Evolutionary conservation across 371 early-diverging fungal species (phyloP), one percentile per base, ranked within the genome.

Genomic region (Dichotomocladium elegans): DNA sequence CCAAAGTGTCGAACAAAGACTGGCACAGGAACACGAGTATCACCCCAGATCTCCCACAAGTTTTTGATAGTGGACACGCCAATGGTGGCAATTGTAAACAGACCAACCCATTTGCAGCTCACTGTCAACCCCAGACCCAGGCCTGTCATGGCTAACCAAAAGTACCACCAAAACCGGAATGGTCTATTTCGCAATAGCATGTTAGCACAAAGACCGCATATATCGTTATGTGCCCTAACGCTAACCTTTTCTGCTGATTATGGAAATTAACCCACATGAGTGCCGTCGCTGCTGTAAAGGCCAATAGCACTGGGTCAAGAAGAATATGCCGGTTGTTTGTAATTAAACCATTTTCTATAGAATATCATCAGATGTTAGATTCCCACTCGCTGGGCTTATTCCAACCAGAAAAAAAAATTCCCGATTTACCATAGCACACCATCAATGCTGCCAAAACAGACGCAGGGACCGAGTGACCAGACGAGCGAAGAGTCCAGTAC

Each of bases 81-180:
- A 47, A 98, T 73, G 2, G 88, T 71, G 3, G 88, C 91, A 53
- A 96, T 81, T 1, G 87, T 87, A 48, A 98, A 93, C 24, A 97
- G 69, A 2, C 96, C 99, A 27, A 95, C 95, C 92, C 94, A 92
- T 67, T 98, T 98, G 61, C 88, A 81, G 68, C 85, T 82, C 4
- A 72, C 64, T 4, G 87, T 69, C 35, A 86, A 70, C 2, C 90
- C 93, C 53, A 91, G 53, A 33, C 82, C 82, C 26, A 87, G 34
- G 1, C 94, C 93, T 3, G 92, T 90, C 37, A 79, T 41, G 4
- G 73, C 45, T 29, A 92, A 61, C 89, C 92, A 93, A 34, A 67
- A 52, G 72, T 82, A 86, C 92, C 93, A 92, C 66, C 77, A 74
- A 28, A 66, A 66, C 47, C 78, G 70, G 51, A 91, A 90, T 0